Evolutionary conservation across 2,329 filamentous ascomycete genomes (phyloP).

Genomic region (Ophiostoma himal-ulmi): DNA sequence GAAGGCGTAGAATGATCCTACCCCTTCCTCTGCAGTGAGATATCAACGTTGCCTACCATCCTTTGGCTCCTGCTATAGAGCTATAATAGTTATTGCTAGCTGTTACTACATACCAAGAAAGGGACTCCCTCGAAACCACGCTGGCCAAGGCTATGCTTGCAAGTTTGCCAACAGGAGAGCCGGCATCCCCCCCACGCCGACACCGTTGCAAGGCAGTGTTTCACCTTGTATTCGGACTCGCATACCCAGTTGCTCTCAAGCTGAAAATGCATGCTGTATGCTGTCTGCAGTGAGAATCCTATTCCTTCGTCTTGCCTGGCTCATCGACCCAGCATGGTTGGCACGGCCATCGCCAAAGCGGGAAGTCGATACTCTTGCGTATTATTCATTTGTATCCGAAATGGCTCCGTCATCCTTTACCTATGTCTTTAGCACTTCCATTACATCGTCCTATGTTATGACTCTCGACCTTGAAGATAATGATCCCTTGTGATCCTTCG

Average conservation of each 20-base stretch:
- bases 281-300: not conserved
- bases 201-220: not conserved
- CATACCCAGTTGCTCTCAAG: too few species aligned
- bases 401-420: not conserved
- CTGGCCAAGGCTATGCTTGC: not conserved
- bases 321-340: not conserved
- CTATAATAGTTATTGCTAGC: not conserved
- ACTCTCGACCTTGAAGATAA: not conserved
- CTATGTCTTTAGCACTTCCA: not conserved
- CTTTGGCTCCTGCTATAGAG: not conserved
- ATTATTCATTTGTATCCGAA: not conserved
- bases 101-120: not conserved
- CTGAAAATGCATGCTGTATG: not conserved
- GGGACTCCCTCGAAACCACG: not conserved
- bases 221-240: not conserved
- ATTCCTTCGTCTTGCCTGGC: not conserved
- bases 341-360: not conserved
- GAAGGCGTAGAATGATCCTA: not conserved
- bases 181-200: not conserved
- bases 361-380: not conserved
- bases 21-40: not conserved
- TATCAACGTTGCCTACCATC: not conserved
- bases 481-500: not conserved
- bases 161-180: not conserved
- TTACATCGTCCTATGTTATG: not conserved